Base-by-base conservation (phyloP, 345 rosid genomes). In the Durio zibethinus region DNA sequence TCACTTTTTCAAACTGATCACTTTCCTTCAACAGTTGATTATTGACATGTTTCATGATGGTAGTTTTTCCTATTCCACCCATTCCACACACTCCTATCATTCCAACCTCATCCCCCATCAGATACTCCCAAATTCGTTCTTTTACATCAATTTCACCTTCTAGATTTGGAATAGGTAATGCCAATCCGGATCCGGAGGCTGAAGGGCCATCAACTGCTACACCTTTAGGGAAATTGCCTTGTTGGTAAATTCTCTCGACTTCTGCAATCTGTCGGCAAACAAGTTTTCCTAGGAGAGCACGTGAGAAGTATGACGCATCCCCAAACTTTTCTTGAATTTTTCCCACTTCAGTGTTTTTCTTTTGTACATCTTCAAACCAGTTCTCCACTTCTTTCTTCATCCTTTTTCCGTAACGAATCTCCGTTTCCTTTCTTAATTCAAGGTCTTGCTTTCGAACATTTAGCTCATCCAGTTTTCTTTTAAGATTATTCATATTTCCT, bases 371-470 rank as follows among this genome's bases (percentile, higher is more conserved):
- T 7, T 68, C 36, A 45, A 68, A 68, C 73, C 73, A 68, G 2
- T 68, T 68, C 56, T 68, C 73, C 10, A 67, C 53, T 68, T 68
- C 73, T n/a, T n/a, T n/a, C n/a, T n/a, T n/a, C n/a, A n/a, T n/a
- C n/a, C n/a, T n/a, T n/a, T n/a, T n/a, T n/a, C n/a, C n/a, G n/a
- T n/a, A n/a, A n/a, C n/a, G n/a, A n/a, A n/a, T n/a, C n/a, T n/a
- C n/a, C n/a, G n/a, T n/a, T n/a, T n/a, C n/a, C n/a, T n/a, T n/a
- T n/a, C n/a, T n/a, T n/a, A n/a, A n/a, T n/a, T n/a, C n/a, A n/a
- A n/a, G n/a, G n/a, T n/a, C n/a, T n/a, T n/a, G n/a, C n/a, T n/a
- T n/a, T n/a, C n/a, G n/a, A n/a, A n/a, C n/a, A n/a, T n/a, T n/a
- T n/a, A n/a, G n/a, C n/a, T n/a, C n/a, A n/a, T n/a, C n/a, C n/a